Base-by-base conservation (phyloP, 75 land plant genomes). In the Adiantum capillusveneris region DNA sequence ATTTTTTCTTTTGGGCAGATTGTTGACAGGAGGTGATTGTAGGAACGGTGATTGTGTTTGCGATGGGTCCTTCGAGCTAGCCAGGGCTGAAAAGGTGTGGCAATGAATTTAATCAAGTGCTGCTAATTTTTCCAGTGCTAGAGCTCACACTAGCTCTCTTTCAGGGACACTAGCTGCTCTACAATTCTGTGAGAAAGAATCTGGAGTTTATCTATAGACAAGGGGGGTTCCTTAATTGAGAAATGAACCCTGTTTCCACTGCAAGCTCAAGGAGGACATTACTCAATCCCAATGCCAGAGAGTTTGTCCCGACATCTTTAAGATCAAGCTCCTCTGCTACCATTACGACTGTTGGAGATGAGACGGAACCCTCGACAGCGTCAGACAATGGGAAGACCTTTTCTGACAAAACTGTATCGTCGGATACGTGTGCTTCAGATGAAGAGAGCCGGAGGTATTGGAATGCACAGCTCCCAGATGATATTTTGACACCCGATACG, bases 251-350 rank as follows among this genome's bases (percentile, higher is more conserved):
- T 18, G 22, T 18, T 46, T 46, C 22, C 6, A n/a, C 50, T 46
- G 6, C 22, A 14, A 46, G 22, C 9, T 3, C 37, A 46, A 46
- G 50, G 22, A 18, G 50, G 50, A 66, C 68, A n/a, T 19, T 20
- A 36, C 52, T 71, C n/a, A 71, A 71, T 71, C 74, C 74, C 0
- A 57, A 71, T 49, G 74, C 74, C 6, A 57, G 46, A 16, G 74
- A 71, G 39, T 71, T 71, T 39, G 74, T 71, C 6, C 74, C 74
- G 3, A 60, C 49, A 18, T 26, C 62, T 18, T 57, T 25, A 16
- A 71, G 51, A 14, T 62, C 54, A 27, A 30, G 20, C 0, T 19
- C 14, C 13, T 2, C 31, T 57, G 41, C 29, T 34, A 34, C 37
- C 9, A 17, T 17, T 3, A 46, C 50, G 2, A 14, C 50, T 2